phyloP scores from a whole-genome alignment of 2,329 filamentous ascomycete species.

The Xylariales sp. region DNA sequence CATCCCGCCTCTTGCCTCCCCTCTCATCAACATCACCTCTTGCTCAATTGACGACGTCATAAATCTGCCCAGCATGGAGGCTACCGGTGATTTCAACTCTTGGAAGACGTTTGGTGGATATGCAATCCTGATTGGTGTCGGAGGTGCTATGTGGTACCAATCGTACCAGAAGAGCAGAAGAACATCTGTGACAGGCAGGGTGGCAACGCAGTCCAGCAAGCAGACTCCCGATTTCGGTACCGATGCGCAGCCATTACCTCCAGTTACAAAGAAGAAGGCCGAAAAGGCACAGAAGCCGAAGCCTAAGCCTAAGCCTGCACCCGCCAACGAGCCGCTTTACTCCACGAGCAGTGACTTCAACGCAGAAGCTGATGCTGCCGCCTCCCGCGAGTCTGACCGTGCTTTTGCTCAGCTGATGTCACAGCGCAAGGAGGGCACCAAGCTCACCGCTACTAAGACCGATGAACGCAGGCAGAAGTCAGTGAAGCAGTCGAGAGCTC shows the following conservation, averaged over 20 bases:
- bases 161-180: not conserved
- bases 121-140: slow-evolving; percentile 24
- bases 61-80: slow-evolving; percentile 21
- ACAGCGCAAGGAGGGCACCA: slow-evolving; percentile 66
- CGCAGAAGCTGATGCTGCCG: slow-evolving; percentile 47
- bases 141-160: slow-evolving; percentile 21
- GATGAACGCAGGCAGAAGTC: slow-evolving; percentile 64
- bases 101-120: slow-evolving; percentile 31
- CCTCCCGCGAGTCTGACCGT: slow-evolving; percentile 41
- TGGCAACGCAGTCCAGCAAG: not conserved
- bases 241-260: slow-evolving; percentile 10
- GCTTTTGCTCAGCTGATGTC: slow-evolving; percentile 74
- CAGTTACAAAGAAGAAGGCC: slow-evolving; percentile 27
- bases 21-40: no score
- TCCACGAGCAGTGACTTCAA: slow-evolving; percentile 34
- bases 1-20: no score
- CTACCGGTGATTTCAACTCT: slow-evolving; percentile 17
- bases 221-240: slow-evolving; percentile 5
- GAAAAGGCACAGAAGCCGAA: slow-evolving; percentile 31
- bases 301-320: slow-evolving; percentile 29
- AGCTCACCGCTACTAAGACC: slow-evolving; percentile 45
- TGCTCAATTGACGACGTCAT: no score
- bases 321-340: slow-evolving; percentile 21
- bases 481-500: slow-evolving; percentile 64
- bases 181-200: slow-evolving; percentile 1